These are phyloP conservation scores for Tillandsia leiboldiana DNA, from an alignment of 176 grass and related monocot species.

Conservation along the genomic window DNA sequence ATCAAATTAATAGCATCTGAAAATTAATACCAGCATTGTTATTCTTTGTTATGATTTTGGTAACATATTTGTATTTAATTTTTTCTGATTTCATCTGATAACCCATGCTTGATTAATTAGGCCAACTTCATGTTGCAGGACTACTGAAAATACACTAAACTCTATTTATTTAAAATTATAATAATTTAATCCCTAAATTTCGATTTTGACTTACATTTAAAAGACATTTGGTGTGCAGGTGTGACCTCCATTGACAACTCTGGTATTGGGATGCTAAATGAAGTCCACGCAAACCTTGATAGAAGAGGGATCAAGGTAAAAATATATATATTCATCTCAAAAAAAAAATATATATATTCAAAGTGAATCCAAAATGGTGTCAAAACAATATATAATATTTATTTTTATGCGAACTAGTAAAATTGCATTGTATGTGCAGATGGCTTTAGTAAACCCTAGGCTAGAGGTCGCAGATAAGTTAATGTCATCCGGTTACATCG, in stretches of 20 bases:
- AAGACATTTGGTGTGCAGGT: constrained; percentile 26
- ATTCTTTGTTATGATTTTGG: too few relatives aligned
- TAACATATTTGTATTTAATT: too few relatives aligned
- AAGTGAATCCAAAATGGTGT: neutral
- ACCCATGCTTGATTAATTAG: too few relatives aligned
- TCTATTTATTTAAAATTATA: neutral
- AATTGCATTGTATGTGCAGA: constrained; percentile 24
- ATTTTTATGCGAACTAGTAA: neutral
- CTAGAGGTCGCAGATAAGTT: constrained; percentile 62
- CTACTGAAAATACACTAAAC: neutral
- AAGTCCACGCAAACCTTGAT: constrained; percentile 50
- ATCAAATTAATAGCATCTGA: neutral
- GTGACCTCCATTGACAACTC: constrained; percentile 78
- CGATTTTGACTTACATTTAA: neutral
- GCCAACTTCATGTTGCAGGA: too few relatives aligned
- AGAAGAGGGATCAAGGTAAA: constrained; percentile 55
- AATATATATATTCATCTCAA: too few relatives aligned
- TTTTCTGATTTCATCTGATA: too few relatives aligned
- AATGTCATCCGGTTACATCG: constrained; percentile 38
- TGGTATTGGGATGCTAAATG: constrained; percentile 58
- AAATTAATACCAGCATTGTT: neutral
- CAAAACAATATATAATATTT: neutral
- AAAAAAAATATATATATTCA: neutral
- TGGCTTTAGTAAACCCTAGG: constrained; percentile 59
- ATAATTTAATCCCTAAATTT: too few relatives aligned